Conservation (phyloP, 192 early-diverging fungal genomes). For the Coemansia sp. region DNA sequence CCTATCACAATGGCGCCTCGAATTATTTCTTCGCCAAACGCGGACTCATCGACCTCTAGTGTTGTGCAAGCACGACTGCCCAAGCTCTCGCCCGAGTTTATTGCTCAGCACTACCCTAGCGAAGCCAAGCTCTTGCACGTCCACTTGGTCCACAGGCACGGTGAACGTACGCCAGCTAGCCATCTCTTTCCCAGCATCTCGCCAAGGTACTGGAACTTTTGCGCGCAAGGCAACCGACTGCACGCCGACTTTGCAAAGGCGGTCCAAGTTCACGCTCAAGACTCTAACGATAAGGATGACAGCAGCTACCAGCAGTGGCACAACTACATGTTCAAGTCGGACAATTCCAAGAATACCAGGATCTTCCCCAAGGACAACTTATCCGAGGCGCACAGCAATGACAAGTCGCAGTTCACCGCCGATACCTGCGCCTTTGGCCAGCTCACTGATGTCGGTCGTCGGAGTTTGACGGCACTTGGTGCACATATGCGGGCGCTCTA, state of each 20-base stretch:
- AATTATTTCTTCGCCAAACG: neutral
- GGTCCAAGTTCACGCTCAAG: neutral
- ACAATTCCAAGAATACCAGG: conserved; percentile 9
- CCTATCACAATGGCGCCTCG: conserved; percentile 1
- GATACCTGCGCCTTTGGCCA: conserved; percentile 59
- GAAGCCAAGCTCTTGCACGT: conserved; percentile 52
- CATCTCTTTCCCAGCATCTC: conserved; percentile 22
- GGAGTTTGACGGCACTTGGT: conserved; percentile 55
- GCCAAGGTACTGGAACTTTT: conserved; percentile 52
- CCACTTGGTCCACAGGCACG: conserved; percentile 56
- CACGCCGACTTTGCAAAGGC: conserved; percentile 40
- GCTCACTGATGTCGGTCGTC: conserved; percentile 63
- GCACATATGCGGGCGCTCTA: conserved; percentile 59
- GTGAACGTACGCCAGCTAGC: conserved; percentile 46
- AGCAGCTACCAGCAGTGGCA: conserved; percentile 9
- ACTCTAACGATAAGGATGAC: neutral
- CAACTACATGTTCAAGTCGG: conserved; percentile 28
- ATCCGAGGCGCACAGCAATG: conserved; percentile 8
- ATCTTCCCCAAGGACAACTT: conserved; percentile 26
- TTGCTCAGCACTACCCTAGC: conserved; percentile 50
- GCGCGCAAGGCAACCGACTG: conserved; percentile 27
- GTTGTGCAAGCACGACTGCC: conserved; percentile 38
- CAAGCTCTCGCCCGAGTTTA: conserved; percentile 44
- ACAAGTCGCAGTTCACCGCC: conserved; percentile 17
- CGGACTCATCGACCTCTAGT: conserved; percentile 4